These are phyloP conservation scores for Poa pratensis DNA, from an alignment of 176 grass and related monocot genomes.

Conservation along the genomic window DNA sequence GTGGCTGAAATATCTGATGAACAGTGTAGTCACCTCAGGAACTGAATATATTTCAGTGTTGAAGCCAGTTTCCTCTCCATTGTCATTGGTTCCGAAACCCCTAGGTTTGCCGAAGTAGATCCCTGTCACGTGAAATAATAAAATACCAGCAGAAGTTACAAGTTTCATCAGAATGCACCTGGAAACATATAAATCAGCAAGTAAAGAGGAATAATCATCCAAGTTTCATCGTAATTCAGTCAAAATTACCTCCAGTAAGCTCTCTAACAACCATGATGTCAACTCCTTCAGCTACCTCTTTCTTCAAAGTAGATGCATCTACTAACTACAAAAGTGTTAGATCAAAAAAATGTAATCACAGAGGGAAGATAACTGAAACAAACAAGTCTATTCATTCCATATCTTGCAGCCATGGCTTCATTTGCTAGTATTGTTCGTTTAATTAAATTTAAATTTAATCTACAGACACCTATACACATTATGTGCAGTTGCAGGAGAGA, in stretches of 20 bases:
- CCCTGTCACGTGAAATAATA: constrained; percentile 28
- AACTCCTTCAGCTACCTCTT: constrained; percentile 88
- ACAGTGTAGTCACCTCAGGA: constrained; percentile 59
- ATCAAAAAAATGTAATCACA: background rate
- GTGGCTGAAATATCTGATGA: background rate
- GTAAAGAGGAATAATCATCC: background rate
- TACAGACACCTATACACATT: too few relatives aligned
- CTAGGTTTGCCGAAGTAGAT: constrained; percentile 91
- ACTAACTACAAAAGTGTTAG: constrained; percentile 63
- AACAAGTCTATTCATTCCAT: background rate
- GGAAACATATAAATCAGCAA: background rate
- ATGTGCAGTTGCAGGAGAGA: background rate
- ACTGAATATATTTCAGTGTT: constrained; percentile 91
- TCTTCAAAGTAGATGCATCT: constrained; percentile 89
- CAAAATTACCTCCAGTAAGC: constrained; percentile 80
- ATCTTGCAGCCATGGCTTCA: background rate
- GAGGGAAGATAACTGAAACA: background rate
- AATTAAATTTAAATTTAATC: background rate
- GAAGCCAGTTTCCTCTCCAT: constrained; percentile 80
- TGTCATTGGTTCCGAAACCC: constrained; percentile 89
- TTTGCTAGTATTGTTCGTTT: background rate
- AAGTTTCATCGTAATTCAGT: background rate
- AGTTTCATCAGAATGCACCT: background rate
- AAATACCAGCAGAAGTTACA: background rate
- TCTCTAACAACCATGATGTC: constrained; percentile 98